These are phyloP conservation scores for Colletotrichum higginsianum DNA, from an alignment of 2,329 filamentous ascomycete species.

Conservation along the genomic window DNA sequence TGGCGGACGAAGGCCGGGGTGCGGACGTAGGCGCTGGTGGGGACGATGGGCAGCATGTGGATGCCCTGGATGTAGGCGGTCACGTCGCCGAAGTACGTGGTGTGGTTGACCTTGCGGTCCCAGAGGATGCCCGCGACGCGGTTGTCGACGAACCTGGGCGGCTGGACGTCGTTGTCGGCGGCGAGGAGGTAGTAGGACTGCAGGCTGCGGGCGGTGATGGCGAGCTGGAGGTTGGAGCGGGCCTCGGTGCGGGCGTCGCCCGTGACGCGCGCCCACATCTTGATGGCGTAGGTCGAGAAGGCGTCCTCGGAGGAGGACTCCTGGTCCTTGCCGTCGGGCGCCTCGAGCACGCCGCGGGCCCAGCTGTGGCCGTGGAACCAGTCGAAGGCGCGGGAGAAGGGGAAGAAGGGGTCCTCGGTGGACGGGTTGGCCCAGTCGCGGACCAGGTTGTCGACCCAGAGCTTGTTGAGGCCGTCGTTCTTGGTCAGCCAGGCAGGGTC, in stretches of 20 bases:
- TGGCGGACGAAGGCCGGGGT: constrained; percentile 75
- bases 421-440: constrained; percentile 82
- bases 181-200: constrained; percentile 82
- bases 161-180: constrained; percentile 73
- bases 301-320: constrained; percentile 88
- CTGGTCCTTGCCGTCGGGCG: constrained; percentile 77
- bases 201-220: constrained; percentile 77
- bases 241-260: constrained; percentile 82
- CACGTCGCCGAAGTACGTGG: constrained; percentile 80
- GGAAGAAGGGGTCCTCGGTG: constrained; percentile 76
- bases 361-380: constrained; percentile 90
- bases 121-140: constrained; percentile 70
- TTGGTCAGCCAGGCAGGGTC: constrained; percentile 76
- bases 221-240: constrained; percentile 81
- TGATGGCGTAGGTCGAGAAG: constrained; percentile 83
- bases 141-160: constrained; percentile 74
- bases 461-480: constrained; percentile 65
- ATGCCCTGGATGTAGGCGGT: constrained; percentile 73
- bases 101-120: constrained; percentile 89
- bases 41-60: constrained; percentile 79
- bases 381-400: constrained; percentile 82
- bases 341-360: constrained; percentile 79
- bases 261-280: constrained; percentile 84
- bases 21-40: constrained; percentile 74
- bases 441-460: constrained; percentile 82